Conservation (phyloP, 108 stramenopile species). For the Schizochytrium sp. region DNA sequence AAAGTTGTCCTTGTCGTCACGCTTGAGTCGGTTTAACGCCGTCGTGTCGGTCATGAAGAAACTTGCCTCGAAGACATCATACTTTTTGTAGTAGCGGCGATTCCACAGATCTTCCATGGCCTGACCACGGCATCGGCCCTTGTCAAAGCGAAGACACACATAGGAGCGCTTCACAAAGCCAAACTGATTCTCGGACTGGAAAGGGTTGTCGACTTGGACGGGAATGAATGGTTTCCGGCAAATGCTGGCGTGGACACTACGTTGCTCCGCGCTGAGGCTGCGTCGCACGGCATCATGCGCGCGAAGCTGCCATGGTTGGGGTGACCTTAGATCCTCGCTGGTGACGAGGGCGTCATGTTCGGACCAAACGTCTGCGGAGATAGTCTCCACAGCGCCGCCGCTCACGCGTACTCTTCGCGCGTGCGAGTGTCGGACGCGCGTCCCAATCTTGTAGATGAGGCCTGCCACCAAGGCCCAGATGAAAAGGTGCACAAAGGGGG, state of each 20-base stretch:
- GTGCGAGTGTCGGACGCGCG: background rate
- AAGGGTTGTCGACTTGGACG: background rate
- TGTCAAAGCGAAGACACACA: background rate
- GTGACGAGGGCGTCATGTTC: background rate
- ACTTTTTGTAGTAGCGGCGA: constrained; percentile 4
- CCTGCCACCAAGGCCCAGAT: background rate
- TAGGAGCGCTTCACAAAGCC: constrained; percentile 13
- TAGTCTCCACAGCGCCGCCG: background rate
- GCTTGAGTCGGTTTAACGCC: background rate
- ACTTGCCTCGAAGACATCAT: background rate
- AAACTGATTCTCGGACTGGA: background rate
- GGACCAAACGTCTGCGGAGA: background rate
- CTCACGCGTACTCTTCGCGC: background rate
- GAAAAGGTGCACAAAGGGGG: constrained; percentile 3
- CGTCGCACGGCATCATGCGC: background rate
- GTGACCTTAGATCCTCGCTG: background rate
- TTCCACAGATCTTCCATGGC: constrained; percentile 11
- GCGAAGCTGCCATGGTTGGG: background rate
- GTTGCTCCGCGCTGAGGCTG: background rate
- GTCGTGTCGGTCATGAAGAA: constrained; percentile 16
- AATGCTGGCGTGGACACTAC: background rate
- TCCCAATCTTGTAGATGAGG: background rate
- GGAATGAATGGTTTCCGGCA: background rate
- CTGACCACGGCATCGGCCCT: constrained; percentile 5
- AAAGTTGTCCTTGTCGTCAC: constrained; percentile 8